Evolutionary conservation across 495 filamentous ascomycete species (phyloP), one percentile per base, ranked within the genome.

Genomic region (Penicillium waksmanii): DNA sequence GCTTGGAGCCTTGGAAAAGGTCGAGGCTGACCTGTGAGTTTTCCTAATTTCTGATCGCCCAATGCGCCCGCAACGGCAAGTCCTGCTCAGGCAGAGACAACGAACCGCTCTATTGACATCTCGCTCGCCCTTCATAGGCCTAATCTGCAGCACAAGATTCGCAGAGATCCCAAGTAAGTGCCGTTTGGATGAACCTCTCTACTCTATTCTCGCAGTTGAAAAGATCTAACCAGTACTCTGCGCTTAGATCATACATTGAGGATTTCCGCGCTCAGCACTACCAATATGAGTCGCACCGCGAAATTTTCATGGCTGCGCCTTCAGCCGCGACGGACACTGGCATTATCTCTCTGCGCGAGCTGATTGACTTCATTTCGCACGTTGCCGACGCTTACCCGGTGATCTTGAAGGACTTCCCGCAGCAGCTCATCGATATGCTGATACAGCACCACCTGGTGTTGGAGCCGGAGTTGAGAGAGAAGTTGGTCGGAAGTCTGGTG

Each of bases 331-430:
- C 88, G 38, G 85, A 87, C 57, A 87, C 84, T 17, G 89, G 93
- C 40, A 78, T 93, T 18, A 84, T 93, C 19, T 89, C 91, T 23
- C 84, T 97, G 52, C 84, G 88, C 53, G 92, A 97, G 65, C 81
- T 95, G 43, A 89, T 93, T 67, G 92, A 96, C 65, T 90, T 97
- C 64, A 79, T 98, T 53, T 86, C 93, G 35, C 94, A 98, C 77
- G 90, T 95, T 58, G 90, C 93, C 68, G 92, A 96, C 68, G 95
- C 91, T 77, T 99, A 95, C 72, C 92, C 94, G 23, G 82, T 85
- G 23, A 82, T 92, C 61, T 89, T 91, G 13, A 82, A 85, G 51
- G 74, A 81, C 5, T 98, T 96, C 68, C 86, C 91, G 15, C 83
- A 89, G 53, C 89, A 96, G 62, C 80, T 99, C 19, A 90, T 89